Base-by-base conservation (phyloP, 768 basidiomycete genomes). In the Cystofilobasidium capitatum region DNA sequence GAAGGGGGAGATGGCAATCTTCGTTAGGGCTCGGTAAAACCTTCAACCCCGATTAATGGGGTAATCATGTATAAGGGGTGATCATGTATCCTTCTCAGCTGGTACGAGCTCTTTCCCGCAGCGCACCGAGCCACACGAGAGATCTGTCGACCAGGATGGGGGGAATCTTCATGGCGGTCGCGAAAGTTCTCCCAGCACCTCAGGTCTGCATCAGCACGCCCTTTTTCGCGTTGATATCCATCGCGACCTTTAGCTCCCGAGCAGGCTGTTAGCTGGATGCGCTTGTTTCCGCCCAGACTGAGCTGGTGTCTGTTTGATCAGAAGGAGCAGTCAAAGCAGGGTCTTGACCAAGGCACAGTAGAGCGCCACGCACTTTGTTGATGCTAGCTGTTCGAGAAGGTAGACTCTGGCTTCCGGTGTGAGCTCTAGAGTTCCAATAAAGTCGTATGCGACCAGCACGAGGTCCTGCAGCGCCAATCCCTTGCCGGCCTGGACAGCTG, bases 391-490 rank as follows among this genome's bases (percentile, higher is more conserved):
- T 75, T 98, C 96, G 26, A 99, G 78, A 10, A 99, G 81, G 74
- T 96, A 98, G 39, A 93, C 84, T 55, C 91, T 81, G n/a, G 89
- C 88, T 64, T 88, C 83, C 10, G 88, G 82, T 69, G 91, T 88
- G 71, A 97, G 82, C 58, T 93, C 90, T 62, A 98, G 82, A 0
- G 85, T 87, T 72, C 90, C 86, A 14, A 91, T 79, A 73, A 89
- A 91, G 65, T 99, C 96, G 76, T 88, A 96, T 36, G 91, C 85
- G 31, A 93, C 94, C 36, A 85, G 82, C 36, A 99, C 85, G 54
- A 99, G 81, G 78, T 99, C 96, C 76, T 97, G 96, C 29, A 98
- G 79, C 7, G 96, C 96, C 47, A 99, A 80, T 16, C 96, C 96
- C 64, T 91, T 86, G 69, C 97, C 92, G 1, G 85, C 85, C 6